Percentiles rank a stretch among this genome's conserved stretches.
These are phyloP conservation scores for Parathielavia hyrcaniae DNA, from an alignment of 495 filamentous ascomycete genomes.

Conservation along the genomic window DNA sequence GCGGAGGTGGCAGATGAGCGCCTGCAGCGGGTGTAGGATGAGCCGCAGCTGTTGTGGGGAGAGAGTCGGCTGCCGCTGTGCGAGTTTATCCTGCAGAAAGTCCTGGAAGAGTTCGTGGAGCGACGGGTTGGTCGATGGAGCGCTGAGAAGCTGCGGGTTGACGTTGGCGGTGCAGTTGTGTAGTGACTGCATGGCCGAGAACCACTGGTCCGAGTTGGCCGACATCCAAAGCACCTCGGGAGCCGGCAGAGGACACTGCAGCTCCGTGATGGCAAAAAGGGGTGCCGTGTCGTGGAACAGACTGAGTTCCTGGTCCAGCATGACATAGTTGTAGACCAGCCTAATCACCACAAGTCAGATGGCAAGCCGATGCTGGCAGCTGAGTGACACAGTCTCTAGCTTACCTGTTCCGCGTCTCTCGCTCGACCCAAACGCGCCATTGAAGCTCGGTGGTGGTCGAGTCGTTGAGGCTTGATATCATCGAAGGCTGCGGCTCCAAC, in stretches of 20 bases:
- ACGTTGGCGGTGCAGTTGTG: constrained; percentile 37
- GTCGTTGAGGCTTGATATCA: constrained; percentile 30
- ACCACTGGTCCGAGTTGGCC: constrained; percentile 42
- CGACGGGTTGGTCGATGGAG: constrained; percentile 43
- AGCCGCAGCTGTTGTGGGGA: constrained; percentile 46
- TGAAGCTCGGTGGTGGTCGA: constrained; percentile 41
- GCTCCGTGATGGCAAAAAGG: constrained; percentile 52
- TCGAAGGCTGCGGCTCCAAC: constrained; percentile 39
- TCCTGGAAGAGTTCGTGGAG: constrained; percentile 54
- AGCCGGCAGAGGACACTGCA: constrained; percentile 52
- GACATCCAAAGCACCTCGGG: constrained; percentile 50
- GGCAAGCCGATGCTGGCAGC: background rate
- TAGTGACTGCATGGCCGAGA: constrained; percentile 43
- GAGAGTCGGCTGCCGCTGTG: constrained; percentile 29
- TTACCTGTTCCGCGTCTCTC: constrained; percentile 55
- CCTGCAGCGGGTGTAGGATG: constrained; percentile 49
- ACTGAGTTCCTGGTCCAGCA: constrained; percentile 60
- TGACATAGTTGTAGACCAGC: constrained; percentile 58
- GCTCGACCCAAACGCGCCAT: constrained; percentile 53
- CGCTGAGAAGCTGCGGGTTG: constrained; percentile 35
- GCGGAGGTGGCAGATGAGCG: constrained; percentile 43
- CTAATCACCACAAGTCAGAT: constrained; percentile 32
- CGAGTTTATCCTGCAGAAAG: constrained; percentile 44
- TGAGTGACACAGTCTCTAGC: constrained; percentile 16
- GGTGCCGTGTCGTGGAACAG: constrained; percentile 57